Conservation (phyloP, 148 eudicot species). For the Chenopodium formosanum region DNA sequence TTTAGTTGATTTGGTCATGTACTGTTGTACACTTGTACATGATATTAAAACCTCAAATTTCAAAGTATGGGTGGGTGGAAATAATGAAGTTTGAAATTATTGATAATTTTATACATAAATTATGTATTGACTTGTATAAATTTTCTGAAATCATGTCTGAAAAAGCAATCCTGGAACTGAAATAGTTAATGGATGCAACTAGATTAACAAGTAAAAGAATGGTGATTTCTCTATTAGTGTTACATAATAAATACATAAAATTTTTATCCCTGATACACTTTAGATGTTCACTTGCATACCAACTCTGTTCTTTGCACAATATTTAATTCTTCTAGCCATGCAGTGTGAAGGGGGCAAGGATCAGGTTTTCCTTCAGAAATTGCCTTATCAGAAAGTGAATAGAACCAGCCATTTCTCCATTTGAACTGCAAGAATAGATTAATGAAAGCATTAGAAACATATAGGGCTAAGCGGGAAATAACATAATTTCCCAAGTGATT, state of each 20-base stretch:
- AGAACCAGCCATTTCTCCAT: slow-evolving; percentile 99
- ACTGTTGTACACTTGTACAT: no score
- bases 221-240: neutral
- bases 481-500: neutral
- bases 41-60: no score
- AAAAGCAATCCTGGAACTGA: no score
- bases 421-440: slow-evolving; percentile 55
- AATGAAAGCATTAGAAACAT: slow-evolving; percentile 14
- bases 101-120: no score
- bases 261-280: neutral
- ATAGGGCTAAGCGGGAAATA: neutral
- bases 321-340: slow-evolving; percentile 88
- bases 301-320: slow-evolving; percentile 36
- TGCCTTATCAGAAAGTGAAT: slow-evolving; percentile 84
- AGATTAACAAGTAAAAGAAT: no score
- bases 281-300: neutral
- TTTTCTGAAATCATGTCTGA: no score
- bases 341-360: slow-evolving; percentile 89
- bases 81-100: no score
- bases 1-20: no score
- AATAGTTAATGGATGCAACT: no score
- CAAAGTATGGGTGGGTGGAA: no score
- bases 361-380: slow-evolving; percentile 73
- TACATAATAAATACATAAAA: neutral
- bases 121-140: no score